Evolutionary conservation across 805 yeast genomes (phyloP).

Genomic region (Starmerella powellii): DNA sequence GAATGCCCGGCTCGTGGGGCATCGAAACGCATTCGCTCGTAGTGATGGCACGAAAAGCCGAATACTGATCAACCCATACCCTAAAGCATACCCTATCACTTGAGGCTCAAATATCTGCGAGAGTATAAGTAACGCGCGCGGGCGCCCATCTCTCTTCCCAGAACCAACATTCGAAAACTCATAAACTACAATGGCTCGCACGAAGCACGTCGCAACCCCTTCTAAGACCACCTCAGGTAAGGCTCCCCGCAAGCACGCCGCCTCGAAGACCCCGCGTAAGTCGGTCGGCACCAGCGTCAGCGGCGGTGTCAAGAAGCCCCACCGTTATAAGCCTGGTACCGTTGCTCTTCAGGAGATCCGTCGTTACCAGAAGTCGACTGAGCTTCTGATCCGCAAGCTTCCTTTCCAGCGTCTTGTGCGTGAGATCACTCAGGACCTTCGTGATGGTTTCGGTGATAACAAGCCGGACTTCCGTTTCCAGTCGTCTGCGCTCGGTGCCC

Average conservation of each 20-base stretch:
- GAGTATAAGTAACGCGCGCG: neutral
- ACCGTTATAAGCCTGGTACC: conserved; percentile 92
- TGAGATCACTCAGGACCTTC: conserved; percentile 80
- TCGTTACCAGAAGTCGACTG: conserved; percentile 84
- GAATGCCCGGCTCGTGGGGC: too few relatives aligned
- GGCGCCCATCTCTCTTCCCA: neutral
- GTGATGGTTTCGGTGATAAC: conserved; percentile 41
- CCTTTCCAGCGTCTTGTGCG: conserved; percentile 87
- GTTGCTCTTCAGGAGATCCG: conserved; percentile 86
- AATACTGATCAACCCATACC: conserved; percentile 1
- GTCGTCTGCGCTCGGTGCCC: conserved; percentile 80
- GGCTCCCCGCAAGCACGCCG: conserved; percentile 86
- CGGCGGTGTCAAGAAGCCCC: conserved; percentile 88
- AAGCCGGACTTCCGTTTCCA: conserved; percentile 55
- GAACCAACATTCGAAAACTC: too few relatives aligned
- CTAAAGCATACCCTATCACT: neutral
- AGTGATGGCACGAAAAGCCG: too few relatives aligned
- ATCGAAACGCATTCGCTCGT: too few relatives aligned
- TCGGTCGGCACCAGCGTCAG: conserved; percentile 61
- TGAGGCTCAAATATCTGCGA: neutral
- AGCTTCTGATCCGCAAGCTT: conserved; percentile 72
- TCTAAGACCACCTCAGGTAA: conserved; percentile 87
- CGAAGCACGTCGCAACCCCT: conserved; percentile 57
- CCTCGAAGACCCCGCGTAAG: conserved; percentile 83
- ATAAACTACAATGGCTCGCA: conserved; percentile 24